Conservation (phyloP, 495 filamentous ascomycete species). For the Xylaria curta region DNA sequence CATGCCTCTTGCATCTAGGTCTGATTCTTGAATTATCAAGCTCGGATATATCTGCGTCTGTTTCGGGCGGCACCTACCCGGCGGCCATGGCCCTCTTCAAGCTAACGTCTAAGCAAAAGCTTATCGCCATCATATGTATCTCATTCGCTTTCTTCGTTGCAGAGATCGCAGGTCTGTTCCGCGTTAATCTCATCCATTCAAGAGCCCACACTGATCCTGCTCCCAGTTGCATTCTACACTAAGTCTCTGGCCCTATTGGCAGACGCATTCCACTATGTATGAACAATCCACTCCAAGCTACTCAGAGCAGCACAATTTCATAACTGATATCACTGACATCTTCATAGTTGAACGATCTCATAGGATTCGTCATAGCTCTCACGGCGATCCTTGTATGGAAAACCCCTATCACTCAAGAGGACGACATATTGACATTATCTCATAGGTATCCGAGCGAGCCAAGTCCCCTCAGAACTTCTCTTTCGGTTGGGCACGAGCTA, state of each 20-base stretch:
- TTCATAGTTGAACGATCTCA: conserved; percentile 82
- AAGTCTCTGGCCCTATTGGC: conserved; percentile 90
- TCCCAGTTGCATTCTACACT: conserved; percentile 75
- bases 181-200: not conserved
- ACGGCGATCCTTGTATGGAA: conserved; percentile 74
- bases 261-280: conserved; percentile 95
- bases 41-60: not conserved
- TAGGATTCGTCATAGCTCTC: conserved; percentile 83
- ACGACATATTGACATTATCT: not conserved
- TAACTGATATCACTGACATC: conserved; percentile 18
- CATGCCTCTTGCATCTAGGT: not conserved
- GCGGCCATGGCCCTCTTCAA: conserved; percentile 19
- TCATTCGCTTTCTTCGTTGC: conserved; percentile 83
- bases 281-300: conserved; percentile 27
- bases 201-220: conserved; percentile 13
- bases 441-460: conserved; percentile 51
- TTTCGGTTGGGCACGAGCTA: conserved; percentile 86
- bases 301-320: not conserved
- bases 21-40: not conserved
- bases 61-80: not conserved
- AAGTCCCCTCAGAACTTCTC: conserved; percentile 50
- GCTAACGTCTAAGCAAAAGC: conserved; percentile 59
- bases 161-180: conserved; percentile 68
- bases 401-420: not conserved
- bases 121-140: conserved; percentile 79